Evolutionary conservation across 73 alveolate genomes (phyloP), one percentile per base, ranked within the genome.

Genomic region (Paraurostyla sp.): DNA sequence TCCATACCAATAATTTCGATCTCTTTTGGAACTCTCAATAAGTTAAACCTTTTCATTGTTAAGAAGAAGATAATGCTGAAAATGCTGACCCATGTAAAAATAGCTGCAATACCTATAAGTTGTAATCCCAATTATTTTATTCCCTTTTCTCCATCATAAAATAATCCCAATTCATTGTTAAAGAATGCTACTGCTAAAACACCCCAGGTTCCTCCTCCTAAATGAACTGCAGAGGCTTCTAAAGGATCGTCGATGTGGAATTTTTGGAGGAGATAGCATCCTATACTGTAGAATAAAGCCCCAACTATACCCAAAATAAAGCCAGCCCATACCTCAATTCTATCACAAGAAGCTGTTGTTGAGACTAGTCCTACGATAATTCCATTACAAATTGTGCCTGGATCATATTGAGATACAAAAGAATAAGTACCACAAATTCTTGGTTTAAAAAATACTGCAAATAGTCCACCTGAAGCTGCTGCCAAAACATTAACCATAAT

Each of bases 311-410:
- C 94, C 3, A 87, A 57, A 1, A 81, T 27, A 16, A 87, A 48
- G 7, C 92, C 85, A 30, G 94, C 93, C 94, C 94, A 87, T 23
- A 52, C 75, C 40, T 78, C 89, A 29, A 52, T 54, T 78, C 59
- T 54, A 54, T 78, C 89, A 54, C 89, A 78, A 4, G 89, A 78
- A 29, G 89, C 99, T 15, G 98, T 91, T 48, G 90, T 85, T 36
- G 97, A 91, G 59, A 96, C 97, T 25, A 94, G 54, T 50, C 99
- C 99, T 0, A 96, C 98, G 0, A 96, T 82, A 87, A 92, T 73
- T 23, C 99, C 99, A 63, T 94, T 94, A 91, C 95, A 83, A 15
- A 75, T 41, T 36, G 93, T 58, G 75, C 78, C 85, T n/a, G 59
- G 60, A 85, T 81, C 97, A 80, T 87, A 46, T 58, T 91, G 82